Conservation (phyloP, 179 eudicot genomes). For the Kewa caespitosa region DNA sequence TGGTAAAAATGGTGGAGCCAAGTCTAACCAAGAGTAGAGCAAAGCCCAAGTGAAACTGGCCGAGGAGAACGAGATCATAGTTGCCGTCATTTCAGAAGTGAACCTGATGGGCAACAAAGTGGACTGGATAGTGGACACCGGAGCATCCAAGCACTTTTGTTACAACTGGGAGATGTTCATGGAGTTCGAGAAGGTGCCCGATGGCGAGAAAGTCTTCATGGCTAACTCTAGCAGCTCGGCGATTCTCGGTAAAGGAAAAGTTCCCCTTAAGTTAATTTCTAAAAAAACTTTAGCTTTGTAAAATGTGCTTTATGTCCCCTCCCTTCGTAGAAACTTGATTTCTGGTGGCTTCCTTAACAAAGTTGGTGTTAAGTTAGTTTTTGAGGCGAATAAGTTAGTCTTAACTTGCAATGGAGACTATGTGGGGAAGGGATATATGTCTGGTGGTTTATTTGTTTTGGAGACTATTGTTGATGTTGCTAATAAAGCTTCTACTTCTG, state of each 20-base stretch:
- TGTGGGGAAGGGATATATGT: slow-evolving; percentile 1
- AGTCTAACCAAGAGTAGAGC: background rate
- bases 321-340: background rate
- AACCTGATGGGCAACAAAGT: background rate
- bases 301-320: background rate
- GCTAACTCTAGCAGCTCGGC: background rate
- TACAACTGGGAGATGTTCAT: background rate
- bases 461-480: background rate
- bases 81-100: background rate
- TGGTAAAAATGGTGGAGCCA: no score
- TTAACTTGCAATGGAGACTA: background rate
- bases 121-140: background rate
- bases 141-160: background rate
- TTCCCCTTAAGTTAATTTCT: no score
- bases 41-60: background rate
- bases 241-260: slow-evolving; percentile 3
- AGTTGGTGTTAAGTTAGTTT: background rate
- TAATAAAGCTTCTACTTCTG: background rate
- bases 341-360: background rate
- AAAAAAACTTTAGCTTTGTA: background rate
- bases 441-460: background rate
- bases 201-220: background rate
- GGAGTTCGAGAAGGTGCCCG: no score
- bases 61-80: background rate
- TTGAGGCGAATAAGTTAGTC: background rate